Percentiles rank a stretch among this genome's conserved stretches.
These are phyloP conservation scores for Brassica nigra DNA, from an alignment of 345 rosid species.

Conservation along the genomic window DNA sequence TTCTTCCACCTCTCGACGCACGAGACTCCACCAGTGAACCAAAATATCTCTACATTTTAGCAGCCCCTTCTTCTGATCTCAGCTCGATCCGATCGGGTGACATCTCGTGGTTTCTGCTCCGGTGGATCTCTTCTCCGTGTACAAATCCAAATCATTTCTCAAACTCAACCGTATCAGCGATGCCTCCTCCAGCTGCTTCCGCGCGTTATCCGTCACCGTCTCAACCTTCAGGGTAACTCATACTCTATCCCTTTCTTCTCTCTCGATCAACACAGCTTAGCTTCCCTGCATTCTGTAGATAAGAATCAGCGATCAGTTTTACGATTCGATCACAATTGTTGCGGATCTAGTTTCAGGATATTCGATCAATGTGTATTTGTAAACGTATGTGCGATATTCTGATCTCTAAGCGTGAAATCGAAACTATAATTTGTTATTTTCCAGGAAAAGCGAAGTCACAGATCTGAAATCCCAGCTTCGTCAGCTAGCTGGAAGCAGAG, in stretches of 20 bases:
- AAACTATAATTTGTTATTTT: constrained; percentile 1
- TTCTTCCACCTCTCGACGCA: constrained; percentile 35
- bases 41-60: constrained; percentile 24
- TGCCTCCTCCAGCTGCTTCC: constrained; percentile 90
- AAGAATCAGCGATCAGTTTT: neutral
- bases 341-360: constrained; percentile 21
- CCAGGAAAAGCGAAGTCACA: constrained; percentile 93
- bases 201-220: constrained; percentile 87
- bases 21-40: constrained; percentile 40
- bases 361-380: neutral
- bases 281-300: neutral
- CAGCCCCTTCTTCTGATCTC: constrained; percentile 31
- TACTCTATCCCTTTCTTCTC: neutral
- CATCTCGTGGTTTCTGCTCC: constrained; percentile 24
- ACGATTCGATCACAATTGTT: constrained; percentile 20
- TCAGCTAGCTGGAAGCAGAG: constrained; percentile 94
- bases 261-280: neutral
- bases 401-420: constrained; percentile 16
- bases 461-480: constrained; percentile 94
- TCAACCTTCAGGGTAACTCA: constrained; percentile 90
- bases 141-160: neutral
- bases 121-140: constrained; percentile 33
- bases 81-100: constrained; percentile 24
- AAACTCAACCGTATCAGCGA: constrained; percentile 33
- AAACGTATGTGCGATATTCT: constrained; percentile 4